Base-by-base conservation (phyloP, 2,329 filamentous ascomycete species). In the Nigrospora osmanthi region DNA sequence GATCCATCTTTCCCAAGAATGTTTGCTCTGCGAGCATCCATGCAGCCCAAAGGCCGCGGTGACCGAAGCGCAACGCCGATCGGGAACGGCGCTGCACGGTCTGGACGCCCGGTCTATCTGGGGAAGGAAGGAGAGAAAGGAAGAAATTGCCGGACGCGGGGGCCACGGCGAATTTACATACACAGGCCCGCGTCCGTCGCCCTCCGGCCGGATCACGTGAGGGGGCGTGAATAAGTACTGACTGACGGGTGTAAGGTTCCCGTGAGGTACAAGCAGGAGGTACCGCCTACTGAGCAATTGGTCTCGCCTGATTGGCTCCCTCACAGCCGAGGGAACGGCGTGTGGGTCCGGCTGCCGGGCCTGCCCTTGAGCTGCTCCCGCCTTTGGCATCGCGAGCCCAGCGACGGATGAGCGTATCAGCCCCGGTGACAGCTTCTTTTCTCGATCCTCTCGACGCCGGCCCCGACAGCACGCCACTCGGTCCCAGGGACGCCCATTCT, bases 81-180 rank as follows among this genome's bases (percentile, higher is more conserved):
- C 33, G 41, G 28, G 31, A 35, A 43, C 42, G 44, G 46, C 49
- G 47, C 52, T 52, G 51, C 49, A 52, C 53, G 52, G 51, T 55
- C 55, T 53, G 66, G 66, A 66, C 62, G 64, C 68, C 70, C 71
- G 67, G 71, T 62, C 70, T 78, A 76, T 75, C 71, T 76, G 66
- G 66, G 63, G 59, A 62, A 58, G 64, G 60, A 60, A 50, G 58
- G 54, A 44, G 45, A 54, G 54, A 49, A 50, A 47, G 43, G 45
- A 35, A 49, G 45, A 44, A 48, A 48, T 17, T 19, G n/a, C 40
- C 2, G 38, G 15, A 10, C 42, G 35, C 14, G 3, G 37, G 16
- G 23, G 33, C n/a, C 44, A 46, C 7, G 43, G 17, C 0, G 47
- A 45, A 35, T 35, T 45, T 49, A 32, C 40, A 42, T 49, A 32